Base-by-base conservation (phyloP, 2,329 filamentous ascomycete species). In the Paracamarosporium sp. region DNA sequence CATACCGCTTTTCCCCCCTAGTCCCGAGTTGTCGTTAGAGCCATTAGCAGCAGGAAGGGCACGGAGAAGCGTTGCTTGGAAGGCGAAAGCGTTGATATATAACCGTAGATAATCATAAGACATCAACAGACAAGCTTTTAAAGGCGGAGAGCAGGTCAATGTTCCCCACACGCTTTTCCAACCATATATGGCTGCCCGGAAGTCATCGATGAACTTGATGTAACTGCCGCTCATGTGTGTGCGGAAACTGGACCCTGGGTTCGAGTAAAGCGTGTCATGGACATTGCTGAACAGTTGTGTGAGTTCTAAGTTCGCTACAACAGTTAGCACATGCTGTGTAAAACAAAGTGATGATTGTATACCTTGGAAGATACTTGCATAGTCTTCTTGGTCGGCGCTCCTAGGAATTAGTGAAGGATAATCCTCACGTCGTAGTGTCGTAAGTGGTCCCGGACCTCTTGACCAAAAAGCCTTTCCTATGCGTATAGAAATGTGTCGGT, bases 381-480 rank as follows among this genome's bases (percentile, higher is more conserved):
- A 86, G 67, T 91, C 86, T 61, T 91, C 88, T 11, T 87, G 84
- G 1, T 85, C 86, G 1, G 84, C 81, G 2, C 73, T 81, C 25
- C 82, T 78, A 0, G 86, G 86, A 33, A 87, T 83, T 12, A 91
- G 74, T 9, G 87, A 88, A 0, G 88, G 88, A 58, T 90, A 91
- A 65, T 90, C 88, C 55, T 87, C 85, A 28, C 86, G 86, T 59
- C 85, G 81, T 27, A 90, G 77, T 17, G 87, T 84, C 6, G 87
- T 87, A 62, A 90, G 82, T 1, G 88, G 88, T 0, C 88, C 88
- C 0, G 89, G 89, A 0, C 89, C 89, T 59, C 89, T 82, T 40
- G 88, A 89, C 89, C 89, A 92, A 68, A 91, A 92, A 0, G 88
- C 89, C 61, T 88, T 86, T 9, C 89, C 89, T 35, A 91, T 85